phyloP scores from a whole-genome alignment of 495 filamentous ascomycete species.

The Cercophora samala region DNA sequence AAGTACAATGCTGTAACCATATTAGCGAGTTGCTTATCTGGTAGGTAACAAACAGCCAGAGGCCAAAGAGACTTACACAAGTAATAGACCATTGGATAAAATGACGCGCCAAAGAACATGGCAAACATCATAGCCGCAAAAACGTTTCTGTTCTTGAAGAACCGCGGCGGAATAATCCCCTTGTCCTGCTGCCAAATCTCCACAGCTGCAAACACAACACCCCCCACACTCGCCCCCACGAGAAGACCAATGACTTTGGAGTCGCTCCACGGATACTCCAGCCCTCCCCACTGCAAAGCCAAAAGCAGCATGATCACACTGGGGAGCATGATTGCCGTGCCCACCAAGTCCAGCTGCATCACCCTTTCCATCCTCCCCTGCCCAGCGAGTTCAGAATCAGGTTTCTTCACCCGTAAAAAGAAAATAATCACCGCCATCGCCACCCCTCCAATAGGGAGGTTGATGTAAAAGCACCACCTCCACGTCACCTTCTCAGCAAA shows the following conservation, averaged over 20 bases:
- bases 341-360: neutral
- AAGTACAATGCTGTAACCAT: neutral
- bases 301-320: neutral
- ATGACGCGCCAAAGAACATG: conserved; percentile 5
- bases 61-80: neutral
- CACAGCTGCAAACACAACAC: neutral
- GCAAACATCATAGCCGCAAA: conserved; percentile 2
- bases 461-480: conserved; percentile 51
- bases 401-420: neutral
- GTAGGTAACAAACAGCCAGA: no score
- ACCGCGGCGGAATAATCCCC: neutral
- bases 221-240: neutral
- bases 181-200: neutral
- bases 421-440: neutral
- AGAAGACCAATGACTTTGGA: neutral
- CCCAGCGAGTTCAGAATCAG: neutral
- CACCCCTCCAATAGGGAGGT: conserved; percentile 25
- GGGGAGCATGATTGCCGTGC: neutral
- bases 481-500: conserved; percentile 43
- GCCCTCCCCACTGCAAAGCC: conserved; percentile 2
- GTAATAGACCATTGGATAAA: neutral
- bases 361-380: neutral
- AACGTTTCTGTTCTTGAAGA: neutral
- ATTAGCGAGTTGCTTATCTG: neutral
- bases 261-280: neutral